phyloP scores from a whole-genome alignment of 202 grass and related monocot genomes.

The Schoenoplectus tabernaemontani region DNA sequence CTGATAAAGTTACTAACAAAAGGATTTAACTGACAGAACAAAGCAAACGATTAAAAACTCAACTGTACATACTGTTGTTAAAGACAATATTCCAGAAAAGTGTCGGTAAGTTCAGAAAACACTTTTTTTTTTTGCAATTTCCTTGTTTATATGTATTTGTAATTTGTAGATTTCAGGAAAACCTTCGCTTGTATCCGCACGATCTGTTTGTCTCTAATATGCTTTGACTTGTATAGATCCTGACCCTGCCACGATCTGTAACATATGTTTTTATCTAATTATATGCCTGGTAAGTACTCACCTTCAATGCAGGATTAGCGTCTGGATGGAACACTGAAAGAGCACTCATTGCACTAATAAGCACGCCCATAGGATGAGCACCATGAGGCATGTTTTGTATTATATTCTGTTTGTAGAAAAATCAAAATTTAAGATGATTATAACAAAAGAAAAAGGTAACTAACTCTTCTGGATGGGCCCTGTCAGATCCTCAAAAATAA shows the following conservation, averaged over 20 bases:
- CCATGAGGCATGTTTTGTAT: constrained; percentile 45
- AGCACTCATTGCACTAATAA: constrained; percentile 43
- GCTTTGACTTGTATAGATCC: constrained; percentile 40
- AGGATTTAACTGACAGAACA: not conserved
- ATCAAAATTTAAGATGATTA: not conserved
- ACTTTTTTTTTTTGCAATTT: not conserved
- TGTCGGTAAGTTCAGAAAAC: not conserved
- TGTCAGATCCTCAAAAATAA: not conserved
- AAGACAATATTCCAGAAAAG: not conserved
- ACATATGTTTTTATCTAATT: not conserved
- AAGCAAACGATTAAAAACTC: not conserved
- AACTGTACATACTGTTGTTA: not conserved
- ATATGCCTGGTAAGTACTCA: not conserved
- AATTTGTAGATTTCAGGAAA: not conserved
- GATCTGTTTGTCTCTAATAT: constrained; percentile 41
- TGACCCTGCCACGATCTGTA: constrained; percentile 17
- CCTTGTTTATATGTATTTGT: not conserved
- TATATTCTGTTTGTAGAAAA: constrained; percentile 30
- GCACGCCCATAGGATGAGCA: constrained; percentile 47
- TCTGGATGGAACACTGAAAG: constrained; percentile 50
- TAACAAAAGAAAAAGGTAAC: not conserved
- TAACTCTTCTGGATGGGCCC: not conserved
- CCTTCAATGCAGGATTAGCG: constrained; percentile 44
- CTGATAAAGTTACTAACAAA: not conserved
- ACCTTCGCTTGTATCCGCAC: constrained; percentile 40